Percentiles rank a stretch among this genome's conserved stretches.
These are phyloP conservation scores for Balamuthia mandrillaris DNA, from an alignment of 208 protist genomes.

Conservation along the genomic window DNA sequence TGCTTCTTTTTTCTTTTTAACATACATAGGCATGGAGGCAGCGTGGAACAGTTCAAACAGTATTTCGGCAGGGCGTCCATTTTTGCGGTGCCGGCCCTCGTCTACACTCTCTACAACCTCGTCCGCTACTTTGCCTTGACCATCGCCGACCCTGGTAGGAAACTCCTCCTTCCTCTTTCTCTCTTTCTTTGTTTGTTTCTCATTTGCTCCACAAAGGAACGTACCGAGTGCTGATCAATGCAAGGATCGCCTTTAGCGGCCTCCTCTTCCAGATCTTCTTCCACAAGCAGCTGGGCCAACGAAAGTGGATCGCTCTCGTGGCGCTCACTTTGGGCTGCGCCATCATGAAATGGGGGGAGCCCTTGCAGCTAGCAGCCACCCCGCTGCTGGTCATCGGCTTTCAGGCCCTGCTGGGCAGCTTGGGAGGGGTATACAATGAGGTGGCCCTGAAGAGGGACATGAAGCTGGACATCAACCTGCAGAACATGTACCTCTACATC, in stretches of 20 bases:
- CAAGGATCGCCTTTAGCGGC: background rate
- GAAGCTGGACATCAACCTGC: slow-evolving; percentile 10
- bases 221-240: slow-evolving; percentile 14
- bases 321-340: too few relatives aligned
- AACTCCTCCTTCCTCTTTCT: background rate
- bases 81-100: slow-evolving; percentile 12
- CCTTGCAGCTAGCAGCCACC: too few relatives aligned
- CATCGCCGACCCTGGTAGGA: background rate
- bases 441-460: slow-evolving; percentile 21
- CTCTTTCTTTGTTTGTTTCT: background rate
- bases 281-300: too few relatives aligned
- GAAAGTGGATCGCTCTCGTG: too few relatives aligned
- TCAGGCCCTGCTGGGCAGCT: background rate
- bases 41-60: background rate
- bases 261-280: background rate
- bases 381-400: too few relatives aligned
- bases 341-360: too few relatives aligned
- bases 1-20: background rate
- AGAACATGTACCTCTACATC: slow-evolving; percentile 28
- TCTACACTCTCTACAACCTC: slow-evolving; percentile 30
- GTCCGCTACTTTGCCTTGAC: background rate
- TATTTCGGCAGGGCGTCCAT: background rate
- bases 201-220: background rate
- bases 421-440: slow-evolving; percentile 13
- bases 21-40: background rate